Base-by-base conservation (phyloP, 192 early-diverging fungal species). In the Coemansia sp. region DNA sequence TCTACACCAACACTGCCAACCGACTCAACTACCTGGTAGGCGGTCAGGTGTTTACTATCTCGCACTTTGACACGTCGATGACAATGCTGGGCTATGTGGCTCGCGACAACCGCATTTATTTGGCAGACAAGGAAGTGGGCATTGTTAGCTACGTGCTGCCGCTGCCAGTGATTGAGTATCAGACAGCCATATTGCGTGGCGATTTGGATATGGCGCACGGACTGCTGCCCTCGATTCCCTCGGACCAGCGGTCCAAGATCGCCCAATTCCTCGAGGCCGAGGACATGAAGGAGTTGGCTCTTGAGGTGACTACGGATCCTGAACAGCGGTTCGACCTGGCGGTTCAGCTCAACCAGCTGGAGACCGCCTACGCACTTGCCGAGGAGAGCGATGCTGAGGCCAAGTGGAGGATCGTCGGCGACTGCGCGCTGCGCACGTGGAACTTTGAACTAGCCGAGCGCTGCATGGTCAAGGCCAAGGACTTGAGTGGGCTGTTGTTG, bases 251-350 rank as follows among this genome's bases (percentile, higher is more conserved):
- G 31, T 93, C 94, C 76, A 88, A 92, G 52, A 90, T 99, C 70
- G 98, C 98, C 22, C 82, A 95, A 43, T 99, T 99, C 88, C 87
- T 99, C 64, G 97, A 98, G 71, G 89, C 90, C 7, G 95, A 98
- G 78, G 94, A 91, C 31, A 77, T 95, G 72, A 95, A 93, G 79
- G 94, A 96, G 65, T 85, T 95, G 52, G 98, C 98, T 0, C 87
- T 99, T 31, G 90, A 93, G 47, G 95, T 99, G n/a, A 94, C 98
- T 6, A 91, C 91, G 0, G 98, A 99, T 76, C 82, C 92, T 16
- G 97, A 98, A 72, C 98, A 99, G 86, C 88, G 89, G 68, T 99
- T 98, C 68, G 97, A 99, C 38, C 80, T 99, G 49, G 95, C 98
- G 1, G 87, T 98, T 66, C 92, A 94, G 73, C 86, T 98, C 34